Evolutionary conservation across 1,284 basidiomycete species (phyloP).

Genomic region (Sporisorium iseilematis-ciliati): DNA sequence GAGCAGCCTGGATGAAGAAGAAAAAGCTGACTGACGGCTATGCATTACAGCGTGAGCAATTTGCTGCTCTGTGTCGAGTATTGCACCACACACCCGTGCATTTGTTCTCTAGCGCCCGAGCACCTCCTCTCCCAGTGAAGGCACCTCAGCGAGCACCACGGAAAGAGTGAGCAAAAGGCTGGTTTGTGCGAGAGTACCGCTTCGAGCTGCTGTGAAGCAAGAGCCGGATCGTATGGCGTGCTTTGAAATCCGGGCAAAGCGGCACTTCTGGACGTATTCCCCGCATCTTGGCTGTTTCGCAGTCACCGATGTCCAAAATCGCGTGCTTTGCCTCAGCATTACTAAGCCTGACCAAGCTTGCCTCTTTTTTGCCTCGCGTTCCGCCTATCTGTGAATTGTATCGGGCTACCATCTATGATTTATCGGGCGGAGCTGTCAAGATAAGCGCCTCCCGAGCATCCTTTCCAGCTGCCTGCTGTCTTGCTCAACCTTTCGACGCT

Average conservation of each 20-base stretch:
- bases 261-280: constrained; percentile 37
- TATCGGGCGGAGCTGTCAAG: constrained; percentile 13
- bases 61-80: neutral
- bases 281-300: neutral
- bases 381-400: neutral
- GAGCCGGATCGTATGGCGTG: constrained; percentile 32
- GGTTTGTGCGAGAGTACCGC: neutral
- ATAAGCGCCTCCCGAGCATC: constrained; percentile 4
- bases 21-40: neutral
- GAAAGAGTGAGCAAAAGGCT: neutral
- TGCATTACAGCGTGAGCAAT: neutral
- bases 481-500: neutral
- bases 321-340: constrained; percentile 24
- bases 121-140: too few species aligned
- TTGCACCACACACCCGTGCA: constrained; percentile 1
- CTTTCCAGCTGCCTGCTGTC: neutral
- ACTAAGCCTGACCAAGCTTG: constrained; percentile 21
- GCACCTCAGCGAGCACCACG: neutral
- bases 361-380: neutral
- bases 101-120: neutral
- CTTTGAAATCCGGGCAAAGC: neutral
- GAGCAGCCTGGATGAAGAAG: neutral
- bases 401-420: neutral
- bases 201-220: constrained; percentile 9
- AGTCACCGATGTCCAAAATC: constrained; percentile 7